These are phyloP conservation scores for Hemerocallis citrina DNA, from an alignment of 106 monocot genomes.

Conservation along the genomic window DNA sequence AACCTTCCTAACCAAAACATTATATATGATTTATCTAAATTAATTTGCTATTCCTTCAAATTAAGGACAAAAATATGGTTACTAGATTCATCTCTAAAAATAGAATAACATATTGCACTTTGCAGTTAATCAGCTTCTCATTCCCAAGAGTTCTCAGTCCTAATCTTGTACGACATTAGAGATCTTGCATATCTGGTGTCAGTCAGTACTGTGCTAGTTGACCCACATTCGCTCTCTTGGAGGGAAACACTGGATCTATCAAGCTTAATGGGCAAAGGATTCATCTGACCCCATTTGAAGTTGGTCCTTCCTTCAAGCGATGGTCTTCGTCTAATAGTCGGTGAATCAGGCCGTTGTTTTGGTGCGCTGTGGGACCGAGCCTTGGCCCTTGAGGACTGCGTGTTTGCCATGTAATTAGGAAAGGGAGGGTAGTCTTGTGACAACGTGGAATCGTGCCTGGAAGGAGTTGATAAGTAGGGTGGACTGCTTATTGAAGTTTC, in stretches of 20 bases:
- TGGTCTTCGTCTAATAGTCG: slow-evolving; percentile 58
- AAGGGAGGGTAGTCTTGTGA: slow-evolving; percentile 15
- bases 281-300: not conserved
- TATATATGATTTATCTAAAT: too few species aligned
- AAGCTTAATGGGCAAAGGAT: slow-evolving; percentile 49
- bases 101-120: too few species aligned
- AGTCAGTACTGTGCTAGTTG: slow-evolving; percentile 36
- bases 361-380: slow-evolving; percentile 24
- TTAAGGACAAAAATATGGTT: too few species aligned
- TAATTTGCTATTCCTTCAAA: too few species aligned
- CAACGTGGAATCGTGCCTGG: slow-evolving; percentile 9
- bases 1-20: too few species aligned
- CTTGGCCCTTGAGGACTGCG: slow-evolving; percentile 27
- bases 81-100: too few species aligned
- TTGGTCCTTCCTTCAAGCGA: slow-evolving; percentile 15
- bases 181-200: slow-evolving; percentile 28
- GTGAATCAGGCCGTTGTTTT: slow-evolving; percentile 10
- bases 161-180: not conserved
- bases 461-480: slow-evolving; percentile 14
- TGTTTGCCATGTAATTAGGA: slow-evolving; percentile 59
- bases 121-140: too few species aligned
- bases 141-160: too few species aligned
- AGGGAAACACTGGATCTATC: slow-evolving; percentile 37
- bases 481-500: too few species aligned
- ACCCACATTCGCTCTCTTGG: slow-evolving; percentile 55